Percentiles rank a stretch among this genome's conserved stretches.
Evolutionary conservation across 208 protist genomes (phyloP).

Genomic region (Trypanosoma scelopori): DNA sequence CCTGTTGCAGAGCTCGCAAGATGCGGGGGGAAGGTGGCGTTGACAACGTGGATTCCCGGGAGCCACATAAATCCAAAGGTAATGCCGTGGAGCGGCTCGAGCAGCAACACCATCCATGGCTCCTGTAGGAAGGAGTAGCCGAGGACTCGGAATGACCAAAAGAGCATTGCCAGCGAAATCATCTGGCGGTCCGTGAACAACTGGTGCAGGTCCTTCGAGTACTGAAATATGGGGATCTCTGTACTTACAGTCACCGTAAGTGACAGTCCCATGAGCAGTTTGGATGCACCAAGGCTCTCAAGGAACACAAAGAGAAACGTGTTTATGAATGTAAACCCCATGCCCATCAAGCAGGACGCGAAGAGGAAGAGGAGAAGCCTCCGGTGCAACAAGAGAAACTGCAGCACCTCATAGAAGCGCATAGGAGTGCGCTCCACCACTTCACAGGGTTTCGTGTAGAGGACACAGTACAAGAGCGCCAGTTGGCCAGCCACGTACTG

Average conservation of each 20-base stretch:
- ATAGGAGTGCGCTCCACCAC: conserved; percentile 13
- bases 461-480: conserved; percentile 44
- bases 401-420: conserved; percentile 38
- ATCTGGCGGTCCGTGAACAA: conserved; percentile 49
- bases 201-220: conserved; percentile 34
- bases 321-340: conserved; percentile 56
- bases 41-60: conserved; percentile 41
- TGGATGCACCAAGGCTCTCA: conserved; percentile 34
- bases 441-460: conserved; percentile 36
- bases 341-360: conserved; percentile 49
- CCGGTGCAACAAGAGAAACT: conserved; percentile 26
- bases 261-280: conserved; percentile 54
- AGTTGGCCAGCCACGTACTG: no score
- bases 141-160: conserved; percentile 51
- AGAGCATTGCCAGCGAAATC: conserved; percentile 48
- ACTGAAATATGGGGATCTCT: conserved; percentile 77
- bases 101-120: conserved; percentile 62
- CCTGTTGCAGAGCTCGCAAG: conserved; percentile 57
- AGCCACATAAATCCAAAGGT: conserved; percentile 75
- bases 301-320: conserved; percentile 70
- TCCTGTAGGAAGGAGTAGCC: conserved; percentile 59
- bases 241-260: conserved; percentile 58
- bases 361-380: conserved; percentile 49
- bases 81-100: conserved; percentile 70
- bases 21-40: conserved; percentile 40